Base-by-base conservation (phyloP, 805 yeast species). In the Ogataea pini region DNA sequence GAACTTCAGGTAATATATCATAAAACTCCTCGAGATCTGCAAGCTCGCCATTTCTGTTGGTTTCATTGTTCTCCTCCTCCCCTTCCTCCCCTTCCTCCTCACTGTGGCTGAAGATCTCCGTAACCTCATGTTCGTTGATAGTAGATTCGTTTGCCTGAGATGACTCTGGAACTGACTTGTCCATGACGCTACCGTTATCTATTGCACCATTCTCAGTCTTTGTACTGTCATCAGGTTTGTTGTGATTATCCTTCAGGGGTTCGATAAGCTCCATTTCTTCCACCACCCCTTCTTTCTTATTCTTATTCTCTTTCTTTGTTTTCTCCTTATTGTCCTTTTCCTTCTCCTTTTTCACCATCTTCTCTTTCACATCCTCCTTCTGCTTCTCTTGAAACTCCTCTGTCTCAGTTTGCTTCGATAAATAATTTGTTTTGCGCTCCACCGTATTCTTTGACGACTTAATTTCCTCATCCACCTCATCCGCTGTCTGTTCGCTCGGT, bases 61-160 rank as follows among this genome's bases (percentile, higher is more conserved):
- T n/a, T n/a, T 32, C 36, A 7, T 32, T 10, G 36, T n/a, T n/a
- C n/a, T n/a, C n/a, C n/a, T n/a, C n/a, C n/a, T n/a, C n/a, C n/a
- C n/a, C n/a, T n/a, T n/a, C n/a, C n/a, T 17, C 24, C 4, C 9
- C 24, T 18, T 34, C 37, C 13, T 34, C 24, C n/a, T 34, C 37
- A 10, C 34, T 31, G 4, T 31, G 34, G 17, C 34, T 31, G 34
- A 31, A 8, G 8, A 34, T 33, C 29, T 10, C 29, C 25, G 13
- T 42, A 9, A 32, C 37, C 36, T 42, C 49, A 17, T 41, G 44
- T 40, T 41, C 34, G 28, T 17, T 24, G 29, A 17, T 34, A 24
- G 9, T 24, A 7, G 27, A 24, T 24, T 24, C 9, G 27, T n/a
- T n/a, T n/a, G 27, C 7, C n/a, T 24, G 24, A 42, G 34, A 31